Conservation (phyloP, 176 grass and related monocot species). For the Cenchrus fungigraminus region DNA sequence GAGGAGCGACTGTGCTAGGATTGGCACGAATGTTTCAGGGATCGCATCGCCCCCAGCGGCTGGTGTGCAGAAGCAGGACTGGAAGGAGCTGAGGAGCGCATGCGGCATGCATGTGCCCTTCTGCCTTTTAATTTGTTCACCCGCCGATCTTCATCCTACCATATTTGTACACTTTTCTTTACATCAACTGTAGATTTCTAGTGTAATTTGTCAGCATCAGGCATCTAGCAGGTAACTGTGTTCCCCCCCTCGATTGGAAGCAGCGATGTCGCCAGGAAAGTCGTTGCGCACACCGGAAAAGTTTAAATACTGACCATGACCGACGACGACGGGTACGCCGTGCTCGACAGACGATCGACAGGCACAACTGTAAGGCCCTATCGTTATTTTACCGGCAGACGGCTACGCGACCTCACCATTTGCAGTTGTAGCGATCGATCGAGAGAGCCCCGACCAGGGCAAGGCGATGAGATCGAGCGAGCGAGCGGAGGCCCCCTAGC, state of each 20-base stretch:
- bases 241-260: background rate
- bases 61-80: background rate
- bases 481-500: background rate
- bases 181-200: background rate
- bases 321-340: conserved; percentile 8
- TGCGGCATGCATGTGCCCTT: background rate
- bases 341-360: conserved; percentile 37
- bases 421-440: background rate
- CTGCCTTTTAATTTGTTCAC: too few species aligned
- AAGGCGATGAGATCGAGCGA: conserved; percentile 15
- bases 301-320: background rate
- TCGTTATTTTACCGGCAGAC: conserved; percentile 29
- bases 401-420: conserved; percentile 31
- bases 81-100: background rate
- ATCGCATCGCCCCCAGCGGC: background rate
- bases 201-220: background rate
- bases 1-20: background rate
- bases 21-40: conserved; percentile 38
- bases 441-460: background rate
- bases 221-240: background rate
- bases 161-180: background rate
- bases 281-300: background rate
- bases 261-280: conserved; percentile 1
- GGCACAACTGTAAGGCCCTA: conserved; percentile 32
- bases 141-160: too few species aligned